phyloP scores from a whole-genome alignment of 148 eudicot genomes.

The Vaccinium corymbosum region DNA sequence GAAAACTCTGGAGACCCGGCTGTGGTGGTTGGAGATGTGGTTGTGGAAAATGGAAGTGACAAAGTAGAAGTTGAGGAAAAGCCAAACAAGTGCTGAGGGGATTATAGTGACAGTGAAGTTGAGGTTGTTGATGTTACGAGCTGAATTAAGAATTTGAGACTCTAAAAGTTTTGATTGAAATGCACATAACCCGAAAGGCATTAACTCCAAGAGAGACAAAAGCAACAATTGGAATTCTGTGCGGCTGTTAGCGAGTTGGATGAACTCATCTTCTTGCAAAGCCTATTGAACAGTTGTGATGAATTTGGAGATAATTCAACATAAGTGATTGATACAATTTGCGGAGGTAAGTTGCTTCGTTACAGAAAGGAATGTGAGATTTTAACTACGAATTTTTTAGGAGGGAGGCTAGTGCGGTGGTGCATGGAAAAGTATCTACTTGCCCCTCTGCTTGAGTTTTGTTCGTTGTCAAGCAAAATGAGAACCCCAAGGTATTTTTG shows the following conservation, averaged over 20 bases:
- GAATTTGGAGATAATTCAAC: background rate
- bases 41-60: constrained; percentile 22
- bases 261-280: background rate
- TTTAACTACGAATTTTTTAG: background rate
- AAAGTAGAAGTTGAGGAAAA: constrained; percentile 32
- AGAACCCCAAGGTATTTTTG: background rate
- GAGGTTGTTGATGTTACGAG: constrained; percentile 41
- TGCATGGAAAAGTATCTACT: background rate
- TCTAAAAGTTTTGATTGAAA: background rate
- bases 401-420: background rate
- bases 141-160: constrained; percentile 27
- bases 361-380: background rate
- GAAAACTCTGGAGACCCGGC: constrained; percentile 25
- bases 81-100: constrained; percentile 67
- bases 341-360: background rate
- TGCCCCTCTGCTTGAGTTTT: constrained; percentile 13
- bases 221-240: background rate
- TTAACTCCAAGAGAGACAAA: background rate
- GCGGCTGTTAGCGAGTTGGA: background rate
- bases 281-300: background rate
- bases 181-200: background rate
- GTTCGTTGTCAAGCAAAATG: background rate
- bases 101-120: constrained; percentile 71
- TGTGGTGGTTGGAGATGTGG: constrained; percentile 18
- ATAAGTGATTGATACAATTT: background rate